Conservation (phyloP, 371 early-diverging fungal species). For the Amoeboaphelidium protococcarum region DNA sequence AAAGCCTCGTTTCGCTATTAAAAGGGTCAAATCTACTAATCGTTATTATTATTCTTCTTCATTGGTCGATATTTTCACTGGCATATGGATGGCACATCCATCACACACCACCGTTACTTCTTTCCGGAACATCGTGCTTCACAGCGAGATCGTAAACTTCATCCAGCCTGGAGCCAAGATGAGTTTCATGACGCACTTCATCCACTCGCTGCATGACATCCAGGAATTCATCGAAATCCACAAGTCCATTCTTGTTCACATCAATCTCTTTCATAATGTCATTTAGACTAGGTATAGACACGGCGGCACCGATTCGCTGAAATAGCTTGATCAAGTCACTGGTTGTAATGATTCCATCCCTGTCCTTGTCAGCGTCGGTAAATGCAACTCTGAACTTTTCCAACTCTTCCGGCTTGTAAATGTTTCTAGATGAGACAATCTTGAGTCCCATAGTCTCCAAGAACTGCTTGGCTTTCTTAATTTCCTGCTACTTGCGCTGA, state of each 20-base stretch:
- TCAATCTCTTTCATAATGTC: constrained; percentile 17
- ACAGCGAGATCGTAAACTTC: no score
- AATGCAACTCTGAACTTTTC: constrained; percentile 31
- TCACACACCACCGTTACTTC: neutral
- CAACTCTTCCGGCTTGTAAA: constrained; percentile 39
- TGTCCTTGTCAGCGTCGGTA: constrained; percentile 23
- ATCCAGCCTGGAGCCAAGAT: no score
- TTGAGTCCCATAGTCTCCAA: constrained; percentile 71
- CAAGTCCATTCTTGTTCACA: constrained; percentile 15
- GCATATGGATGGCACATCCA: neutral
- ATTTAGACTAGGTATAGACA: constrained; percentile 2
- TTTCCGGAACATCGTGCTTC: neutral
- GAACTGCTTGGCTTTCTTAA: constrained; percentile 36
- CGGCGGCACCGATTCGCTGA: neutral
- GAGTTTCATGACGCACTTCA: no score
- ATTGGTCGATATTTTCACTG: neutral
- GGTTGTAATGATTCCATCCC: constrained; percentile 20
- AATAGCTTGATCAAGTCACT: constrained; percentile 6
- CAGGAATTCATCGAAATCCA: constrained; percentile 51
- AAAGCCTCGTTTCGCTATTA: no score
- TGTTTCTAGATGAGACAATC: constrained; percentile 16
- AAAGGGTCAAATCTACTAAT: no score
- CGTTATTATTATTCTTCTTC: no score
- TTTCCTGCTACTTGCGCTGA: constrained; percentile 33
- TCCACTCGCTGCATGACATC: constrained; percentile 18